Percentiles rank a stretch among this genome's conserved stretches.
phyloP scores from a whole-genome alignment of 768 basidiomycete genomes.

The Leccinellum albellum region DNA sequence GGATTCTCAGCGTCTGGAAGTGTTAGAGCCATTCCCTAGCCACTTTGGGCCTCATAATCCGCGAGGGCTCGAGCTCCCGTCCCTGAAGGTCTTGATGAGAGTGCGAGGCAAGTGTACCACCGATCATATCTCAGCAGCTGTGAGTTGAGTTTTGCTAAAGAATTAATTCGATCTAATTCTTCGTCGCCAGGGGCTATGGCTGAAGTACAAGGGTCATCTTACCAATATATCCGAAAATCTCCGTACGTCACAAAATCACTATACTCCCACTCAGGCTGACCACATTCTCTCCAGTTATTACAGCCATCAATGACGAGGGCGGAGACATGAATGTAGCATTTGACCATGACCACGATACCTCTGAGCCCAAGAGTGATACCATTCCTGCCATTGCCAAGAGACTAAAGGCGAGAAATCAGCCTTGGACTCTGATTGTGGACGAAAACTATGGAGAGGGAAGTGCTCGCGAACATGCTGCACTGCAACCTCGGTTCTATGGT shows the following conservation, averaged over 20 bases:
- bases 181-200: slow-evolving; percentile 78
- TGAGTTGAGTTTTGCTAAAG: slow-evolving; percentile 34
- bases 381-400: slow-evolving; percentile 90
- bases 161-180: background rate
- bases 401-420: slow-evolving; percentile 76
- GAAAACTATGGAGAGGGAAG: slow-evolving; percentile 98
- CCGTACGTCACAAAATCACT: slow-evolving; percentile 44
- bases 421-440: slow-evolving; percentile 93
- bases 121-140: slow-evolving; percentile 96
- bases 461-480: slow-evolving; percentile 94
- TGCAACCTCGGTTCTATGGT: slow-evolving; percentile 95
- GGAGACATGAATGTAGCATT: slow-evolving; percentile 91
- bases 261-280: background rate
- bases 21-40: slow-evolving; percentile 79
- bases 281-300: slow-evolving; percentile 61
- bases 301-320: slow-evolving; percentile 91
- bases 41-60: slow-evolving; percentile 57
- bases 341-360: slow-evolving; percentile 56
- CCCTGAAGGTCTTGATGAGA: slow-evolving; percentile 80
- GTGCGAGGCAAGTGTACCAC: slow-evolving; percentile 99
- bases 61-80: slow-evolving; percentile 69
- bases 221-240: slow-evolving; percentile 96
- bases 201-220: slow-evolving; percentile 97
- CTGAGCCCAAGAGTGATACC: slow-evolving; percentile 57
- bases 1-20: slow-evolving; percentile 80